Base-by-base conservation (phyloP, 345 rosid species). In the Acer saccharum region DNA sequence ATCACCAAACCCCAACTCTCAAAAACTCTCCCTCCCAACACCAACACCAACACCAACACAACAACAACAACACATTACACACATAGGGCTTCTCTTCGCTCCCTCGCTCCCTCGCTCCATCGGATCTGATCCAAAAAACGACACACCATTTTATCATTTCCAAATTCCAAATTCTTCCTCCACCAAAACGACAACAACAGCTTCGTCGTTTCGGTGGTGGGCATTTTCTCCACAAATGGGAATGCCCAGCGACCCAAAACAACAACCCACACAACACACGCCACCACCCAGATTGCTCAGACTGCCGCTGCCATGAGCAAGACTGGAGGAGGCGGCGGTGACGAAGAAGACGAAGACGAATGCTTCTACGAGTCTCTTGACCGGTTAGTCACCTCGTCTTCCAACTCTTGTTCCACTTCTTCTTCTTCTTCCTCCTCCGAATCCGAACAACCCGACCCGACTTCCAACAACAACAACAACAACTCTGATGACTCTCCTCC, bases 281-380 rank as follows among this genome's bases (percentile, higher is more conserved):
- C 50, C 14, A 43, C 46, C 2, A 46, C 50, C 50, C 50, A 46
- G 50, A 46, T 2, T 46, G 50, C 50, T 10, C 3, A 46, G 13
- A 46, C 50, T 46, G 58, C n/a, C n/a, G 7, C n/a, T 60, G 69
- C 85, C 63, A 83, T 82, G 88, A 77, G 76, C 83, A 80, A 57
- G 61, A 69, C 77, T 61, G 79, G 74, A 65, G 78, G 54, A 21
- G 69, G 62, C 73, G 76, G 75, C 72, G 89, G 84, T 7, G 88
- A 87, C 14, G 83, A 81, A 25, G 83, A 87, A 18, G 86, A 76
- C 44, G 91, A 87, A n/a, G 86, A 73, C 74, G 96, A 91, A 29
- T 83, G 83, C 61, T 93, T 93, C 81, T 92, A 91, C 84, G 98
- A 93, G 77, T 87, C 98, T 43, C 90, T 90, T 25, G 94, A 93